These are phyloP conservation scores for Fagus crenata DNA, from an alignment of 306 rosid genomes.

Conservation along the genomic window DNA sequence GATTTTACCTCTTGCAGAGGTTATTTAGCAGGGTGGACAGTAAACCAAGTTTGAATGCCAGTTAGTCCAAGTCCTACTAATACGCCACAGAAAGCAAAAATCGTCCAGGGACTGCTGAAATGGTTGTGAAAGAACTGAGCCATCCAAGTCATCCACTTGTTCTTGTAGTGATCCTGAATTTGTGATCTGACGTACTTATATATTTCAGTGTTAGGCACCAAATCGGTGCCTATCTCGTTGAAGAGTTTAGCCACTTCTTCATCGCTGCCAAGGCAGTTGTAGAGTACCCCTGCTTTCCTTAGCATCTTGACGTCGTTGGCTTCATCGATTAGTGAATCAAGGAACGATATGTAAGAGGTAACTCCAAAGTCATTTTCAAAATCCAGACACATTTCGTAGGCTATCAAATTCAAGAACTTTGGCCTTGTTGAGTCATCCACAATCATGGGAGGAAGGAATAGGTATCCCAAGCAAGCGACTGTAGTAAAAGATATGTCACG, in stretches of 20 bases:
- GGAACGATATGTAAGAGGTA: slow-evolving; percentile 14
- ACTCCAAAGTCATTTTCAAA: slow-evolving; percentile 6
- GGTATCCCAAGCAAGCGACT: too few species aligned
- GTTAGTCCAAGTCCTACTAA: background rate
- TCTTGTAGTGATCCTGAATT: slow-evolving; percentile 12
- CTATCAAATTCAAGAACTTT: slow-evolving; percentile 20
- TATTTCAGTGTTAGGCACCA: slow-evolving; percentile 15
- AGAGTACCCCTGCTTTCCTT: background rate
- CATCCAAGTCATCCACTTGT: too few species aligned
- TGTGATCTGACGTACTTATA: background rate
- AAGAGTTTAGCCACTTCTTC: slow-evolving; percentile 18
- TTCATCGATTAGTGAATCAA: slow-evolving; percentile 24
- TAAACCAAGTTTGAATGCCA: slow-evolving; percentile 19
- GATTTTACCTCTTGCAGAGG: too few species aligned
- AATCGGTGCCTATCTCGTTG: slow-evolving; percentile 16
- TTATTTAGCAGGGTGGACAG: background rate
- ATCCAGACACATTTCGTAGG: slow-evolving; percentile 32
- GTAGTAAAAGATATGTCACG: background rate
- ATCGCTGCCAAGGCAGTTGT: slow-evolving; percentile 28
- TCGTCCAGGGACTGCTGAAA: too few species aligned
- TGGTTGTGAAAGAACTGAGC: too few species aligned
- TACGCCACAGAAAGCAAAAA: too few species aligned
- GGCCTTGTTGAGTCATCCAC: slow-evolving; percentile 25
- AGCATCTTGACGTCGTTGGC: slow-evolving; percentile 16
- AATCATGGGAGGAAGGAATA: slow-evolving; percentile 8